These are phyloP conservation scores for Peniophora sp. DNA, from an alignment of 1,284 basidiomycete species.

Conservation along the genomic window DNA sequence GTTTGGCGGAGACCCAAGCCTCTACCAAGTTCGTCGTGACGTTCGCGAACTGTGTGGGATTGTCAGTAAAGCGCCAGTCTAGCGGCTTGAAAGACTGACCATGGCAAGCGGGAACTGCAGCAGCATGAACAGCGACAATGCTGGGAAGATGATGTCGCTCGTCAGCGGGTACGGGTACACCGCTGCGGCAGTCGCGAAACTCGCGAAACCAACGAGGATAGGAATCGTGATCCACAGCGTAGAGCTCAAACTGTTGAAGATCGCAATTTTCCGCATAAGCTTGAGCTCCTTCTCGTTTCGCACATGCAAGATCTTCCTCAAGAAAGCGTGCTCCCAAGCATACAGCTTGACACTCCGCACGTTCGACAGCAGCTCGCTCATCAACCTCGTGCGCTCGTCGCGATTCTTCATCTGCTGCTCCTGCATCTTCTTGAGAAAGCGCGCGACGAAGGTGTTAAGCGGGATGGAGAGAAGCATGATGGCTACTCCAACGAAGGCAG, in stretches of 20 bases:
- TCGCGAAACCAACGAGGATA: conserved; percentile 79
- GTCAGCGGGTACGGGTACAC: conserved; percentile 73
- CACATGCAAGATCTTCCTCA: conserved; percentile 63
- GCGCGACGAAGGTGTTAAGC: conserved; percentile 72
- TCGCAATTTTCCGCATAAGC: conserved; percentile 77
- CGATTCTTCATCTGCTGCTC: conserved; percentile 90
- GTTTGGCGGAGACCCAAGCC: conserved; percentile 79
- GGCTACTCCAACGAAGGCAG: conserved; percentile 85
- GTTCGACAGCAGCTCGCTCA: conserved; percentile 82
- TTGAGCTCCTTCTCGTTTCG: conserved; percentile 82
- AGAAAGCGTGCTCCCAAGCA: conserved; percentile 87
- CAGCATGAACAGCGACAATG: conserved; percentile 89
- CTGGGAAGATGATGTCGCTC: conserved; percentile 89
- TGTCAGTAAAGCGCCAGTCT: not conserved
- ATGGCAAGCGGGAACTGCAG: conserved; percentile 86
- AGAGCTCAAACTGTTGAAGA: conserved; percentile 53
- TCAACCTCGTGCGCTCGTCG: conserved; percentile 65
- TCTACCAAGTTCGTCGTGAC: conserved; percentile 78
- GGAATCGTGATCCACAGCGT: conserved; percentile 67
- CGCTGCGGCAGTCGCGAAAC: conserved; percentile 76
- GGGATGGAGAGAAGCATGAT: conserved; percentile 86
- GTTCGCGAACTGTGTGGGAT: conserved; percentile 43
- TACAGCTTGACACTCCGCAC: conserved; percentile 86
- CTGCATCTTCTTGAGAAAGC: conserved; percentile 74
- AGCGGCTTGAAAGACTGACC: conserved; percentile 35